Base-by-base conservation (phyloP, 2,329 filamentous ascomycete species). In the Onygenales sp. region DNA sequence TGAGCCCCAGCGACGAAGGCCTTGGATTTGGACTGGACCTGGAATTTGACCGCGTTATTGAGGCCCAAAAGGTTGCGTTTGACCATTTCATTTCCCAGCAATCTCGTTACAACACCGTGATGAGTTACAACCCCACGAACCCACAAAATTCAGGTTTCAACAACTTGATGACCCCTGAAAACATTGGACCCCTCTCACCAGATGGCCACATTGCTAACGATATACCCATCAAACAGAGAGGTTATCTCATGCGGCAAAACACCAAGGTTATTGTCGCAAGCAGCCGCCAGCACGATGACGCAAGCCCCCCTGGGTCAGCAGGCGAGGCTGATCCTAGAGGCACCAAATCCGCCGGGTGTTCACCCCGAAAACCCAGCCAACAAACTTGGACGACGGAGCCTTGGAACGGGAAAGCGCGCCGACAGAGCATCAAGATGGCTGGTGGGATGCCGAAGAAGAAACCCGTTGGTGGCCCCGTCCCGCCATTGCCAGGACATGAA, bases 211-310 rank as follows among this genome's bases (percentile, higher is more conserved):
- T 78, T 82, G 78, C 85, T 89, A 84, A 89, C 79, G 66, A 75
- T 64, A 78, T 70, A 65, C 64, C 73, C 62, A 76, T 71, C 61
- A 78, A 78, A 83, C 87, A 96, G 91, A 91, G 94, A 76, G 93
- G 93, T 54, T 98, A 98, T 66, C 79, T 97, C 45, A 98, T 97
- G 92, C 85, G 93, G 64, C 92, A 98, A 64, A 98, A 97, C 72
- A 97, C 92, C 3, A 97, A 97, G 71, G 81, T 98, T 52, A 89
- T 98, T 50, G 84, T 95, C 49, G 93, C 93, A n/a, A 95, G 85
- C 67, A 84, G 78, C 65, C 78, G 80, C 45, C 85, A 86, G 59
- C 78, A 86, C 57, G 85, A 68, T 65, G 84, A 70, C 59, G 60
- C 61, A 33, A 64, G 59, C 49, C 61, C 60, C 35, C 65, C 61